Evolutionary conservation across 164 flowering plant species (phyloP).

Genomic region (Umbilicus rupestris): DNA sequence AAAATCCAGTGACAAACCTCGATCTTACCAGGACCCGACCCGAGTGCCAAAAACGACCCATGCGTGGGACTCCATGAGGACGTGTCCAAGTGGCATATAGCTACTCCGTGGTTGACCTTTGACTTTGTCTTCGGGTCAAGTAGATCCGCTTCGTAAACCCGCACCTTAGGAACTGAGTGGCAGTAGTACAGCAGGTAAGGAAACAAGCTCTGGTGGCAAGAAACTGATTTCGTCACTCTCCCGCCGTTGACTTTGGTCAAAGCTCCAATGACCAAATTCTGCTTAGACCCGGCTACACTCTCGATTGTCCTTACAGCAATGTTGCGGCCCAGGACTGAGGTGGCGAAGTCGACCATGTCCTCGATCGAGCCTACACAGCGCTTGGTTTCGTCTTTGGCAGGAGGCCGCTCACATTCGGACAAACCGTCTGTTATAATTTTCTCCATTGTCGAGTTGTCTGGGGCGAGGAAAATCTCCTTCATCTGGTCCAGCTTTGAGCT

Average conservation of each 20-base stretch:
- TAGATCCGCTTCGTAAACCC: conserved; percentile 65
- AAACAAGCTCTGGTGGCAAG: conserved; percentile 66
- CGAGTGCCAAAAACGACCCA: conserved; percentile 59
- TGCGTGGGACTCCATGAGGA: conserved; percentile 55
- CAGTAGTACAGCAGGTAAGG: conserved; percentile 69
- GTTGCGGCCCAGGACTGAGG: conserved; percentile 48
- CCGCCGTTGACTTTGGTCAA: conserved; percentile 74
- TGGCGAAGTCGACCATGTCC: conserved; percentile 71
- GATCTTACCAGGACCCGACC: conserved; percentile 54
- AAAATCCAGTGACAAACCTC: conserved; percentile 84
- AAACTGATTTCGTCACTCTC: conserved; percentile 45
- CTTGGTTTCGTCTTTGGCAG: conserved; percentile 50
- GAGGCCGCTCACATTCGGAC: conserved; percentile 49
- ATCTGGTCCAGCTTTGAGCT: conserved; percentile 32
- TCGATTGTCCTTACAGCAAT: conserved; percentile 41
- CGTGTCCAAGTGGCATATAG: conserved; percentile 69
- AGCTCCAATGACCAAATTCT: conserved; percentile 38
- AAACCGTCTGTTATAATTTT: conserved; percentile 26
- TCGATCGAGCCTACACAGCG: conserved; percentile 53
- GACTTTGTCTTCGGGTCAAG: conserved; percentile 33
- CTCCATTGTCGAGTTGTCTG: conserved; percentile 37
- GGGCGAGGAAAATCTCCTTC: conserved; percentile 44
- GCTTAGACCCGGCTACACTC: conserved; percentile 38
- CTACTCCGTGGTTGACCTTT: conserved; percentile 59
- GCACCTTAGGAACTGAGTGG: conserved; percentile 66